Evolutionary conservation across 768 basidiomycete genomes (phyloP).

Genomic region (Rhizopogon vulgaris): DNA sequence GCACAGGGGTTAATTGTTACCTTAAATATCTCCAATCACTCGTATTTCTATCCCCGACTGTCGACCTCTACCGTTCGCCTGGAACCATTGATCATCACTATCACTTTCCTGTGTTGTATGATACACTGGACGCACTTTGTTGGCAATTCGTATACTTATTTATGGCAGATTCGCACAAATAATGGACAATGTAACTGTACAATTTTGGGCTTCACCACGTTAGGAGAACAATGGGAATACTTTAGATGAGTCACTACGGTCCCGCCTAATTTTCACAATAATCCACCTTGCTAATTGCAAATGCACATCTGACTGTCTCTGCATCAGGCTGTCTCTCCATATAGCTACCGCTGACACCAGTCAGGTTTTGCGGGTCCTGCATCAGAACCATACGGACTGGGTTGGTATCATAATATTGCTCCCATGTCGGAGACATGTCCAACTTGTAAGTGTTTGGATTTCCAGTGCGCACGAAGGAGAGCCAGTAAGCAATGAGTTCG

Average conservation of each 20-base stretch:
- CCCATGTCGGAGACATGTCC: conserved; percentile 45
- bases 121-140: background rate
- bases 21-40: background rate
- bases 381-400: conserved; percentile 41
- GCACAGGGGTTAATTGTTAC: background rate
- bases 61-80: background rate
- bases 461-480: conserved; percentile 55
- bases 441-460: conserved; percentile 54
- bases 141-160: background rate
- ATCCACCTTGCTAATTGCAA: conserved; percentile 28
- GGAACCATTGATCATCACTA: background rate
- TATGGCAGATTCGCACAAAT: background rate
- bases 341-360: conserved; percentile 33
- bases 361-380: conserved; percentile 25
- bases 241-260: background rate
- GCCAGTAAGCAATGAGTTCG: conserved; percentile 61
- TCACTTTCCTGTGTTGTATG: background rate
- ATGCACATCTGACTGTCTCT: conserved; percentile 34
- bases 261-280: conserved; percentile 30
- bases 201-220: background rate
- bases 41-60: background rate
- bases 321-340: conserved; percentile 32
- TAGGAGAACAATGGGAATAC: background rate
- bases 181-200: background rate
- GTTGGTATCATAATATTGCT: conserved; percentile 25